phyloP scores from a whole-genome alignment of 495 filamentous ascomycete genomes.

The Lophiostoma macrostomum region DNA sequence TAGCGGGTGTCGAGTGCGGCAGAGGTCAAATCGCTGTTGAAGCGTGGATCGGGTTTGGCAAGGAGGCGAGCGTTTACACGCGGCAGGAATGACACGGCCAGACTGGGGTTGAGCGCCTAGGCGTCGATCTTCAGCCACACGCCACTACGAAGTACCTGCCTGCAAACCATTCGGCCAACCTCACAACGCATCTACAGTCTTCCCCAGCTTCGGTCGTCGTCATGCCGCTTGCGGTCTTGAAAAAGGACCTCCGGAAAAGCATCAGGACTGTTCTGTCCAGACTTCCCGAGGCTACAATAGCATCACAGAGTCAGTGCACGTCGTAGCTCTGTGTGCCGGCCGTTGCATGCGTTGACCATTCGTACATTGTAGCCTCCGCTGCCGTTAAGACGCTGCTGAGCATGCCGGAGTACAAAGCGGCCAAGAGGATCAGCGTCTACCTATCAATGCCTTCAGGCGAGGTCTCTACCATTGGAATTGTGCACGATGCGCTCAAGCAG shows the following conservation, averaged over 20 bases:
- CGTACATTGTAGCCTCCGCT: constrained; percentile 60
- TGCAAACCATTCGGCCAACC: too few relatives aligned
- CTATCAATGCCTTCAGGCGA: constrained; percentile 88
- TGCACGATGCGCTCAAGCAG: constrained; percentile 69
- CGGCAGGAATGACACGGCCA: too few relatives aligned
- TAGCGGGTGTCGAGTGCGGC: too few relatives aligned
- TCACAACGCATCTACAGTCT: too few relatives aligned
- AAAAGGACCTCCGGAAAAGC: constrained; percentile 66
- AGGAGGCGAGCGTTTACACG: too few relatives aligned
- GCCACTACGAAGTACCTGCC: too few relatives aligned
- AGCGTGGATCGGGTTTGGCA: too few relatives aligned
- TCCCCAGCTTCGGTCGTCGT: too few relatives aligned
- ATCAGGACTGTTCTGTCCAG: constrained; percentile 63
- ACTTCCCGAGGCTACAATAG: constrained; percentile 56
- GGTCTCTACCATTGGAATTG: constrained; percentile 74
- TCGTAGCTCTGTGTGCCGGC: background rate
- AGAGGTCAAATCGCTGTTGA: too few relatives aligned
- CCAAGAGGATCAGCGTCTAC: constrained; percentile 76
- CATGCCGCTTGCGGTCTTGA: constrained; percentile 55
- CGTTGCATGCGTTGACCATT: too few relatives aligned
- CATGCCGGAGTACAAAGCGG: constrained; percentile 63
- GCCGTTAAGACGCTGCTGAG: constrained; percentile 59
- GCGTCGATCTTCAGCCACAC: too few relatives aligned
- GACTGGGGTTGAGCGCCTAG: too few relatives aligned
- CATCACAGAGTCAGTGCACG: constrained; percentile 62